A percentile compares a stretch with the other conserved stretches of the same genome.
phyloP scores from a whole-genome alignment of 2,329 filamentous ascomycete species.

The Plenodomus biglobosus region DNA sequence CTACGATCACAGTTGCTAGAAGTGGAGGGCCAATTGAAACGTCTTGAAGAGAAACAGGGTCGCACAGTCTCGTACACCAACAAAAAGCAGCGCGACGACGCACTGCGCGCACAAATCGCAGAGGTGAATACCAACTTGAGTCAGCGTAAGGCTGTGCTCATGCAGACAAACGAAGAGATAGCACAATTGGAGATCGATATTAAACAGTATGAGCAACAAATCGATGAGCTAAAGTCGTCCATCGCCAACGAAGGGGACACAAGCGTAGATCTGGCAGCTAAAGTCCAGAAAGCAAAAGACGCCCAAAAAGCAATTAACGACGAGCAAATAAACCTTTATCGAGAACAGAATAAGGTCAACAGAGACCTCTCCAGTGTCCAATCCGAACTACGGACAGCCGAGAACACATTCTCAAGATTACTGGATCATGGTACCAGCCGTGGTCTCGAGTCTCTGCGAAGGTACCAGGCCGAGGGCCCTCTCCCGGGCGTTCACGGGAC shows the following conservation, averaged over 20 bases:
- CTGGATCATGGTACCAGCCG: constrained; percentile 89
- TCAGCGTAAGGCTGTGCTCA: constrained; percentile 78
- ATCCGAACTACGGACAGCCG: constrained; percentile 74
- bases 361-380: constrained; percentile 74
- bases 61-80: constrained; percentile 84
- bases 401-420: constrained; percentile 74
- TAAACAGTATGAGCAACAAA: constrained; percentile 69
- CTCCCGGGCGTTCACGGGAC: constrained; percentile 90
- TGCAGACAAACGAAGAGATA: constrained; percentile 84
- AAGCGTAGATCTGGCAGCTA: constrained; percentile 69
- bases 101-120: constrained; percentile 76
- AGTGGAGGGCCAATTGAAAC: constrained; percentile 72
- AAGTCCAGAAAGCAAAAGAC: constrained; percentile 76
- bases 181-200: constrained; percentile 71
- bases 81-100: constrained; percentile 85
- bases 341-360: constrained; percentile 85
- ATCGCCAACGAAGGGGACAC: constrained; percentile 79
- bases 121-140: constrained; percentile 76
- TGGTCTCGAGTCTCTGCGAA: constrained; percentile 82
- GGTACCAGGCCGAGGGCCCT: constrained; percentile 75
- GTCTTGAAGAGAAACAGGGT: constrained; percentile 89
- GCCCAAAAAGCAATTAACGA: constrained; percentile 77
- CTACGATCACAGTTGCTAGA: constrained; percentile 72
- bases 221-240: constrained; percentile 67
- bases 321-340: constrained; percentile 81